Evolutionary conservation across 140 eudicot genomes (phyloP).

Genomic region (Ambrosia hybrid): DNA sequence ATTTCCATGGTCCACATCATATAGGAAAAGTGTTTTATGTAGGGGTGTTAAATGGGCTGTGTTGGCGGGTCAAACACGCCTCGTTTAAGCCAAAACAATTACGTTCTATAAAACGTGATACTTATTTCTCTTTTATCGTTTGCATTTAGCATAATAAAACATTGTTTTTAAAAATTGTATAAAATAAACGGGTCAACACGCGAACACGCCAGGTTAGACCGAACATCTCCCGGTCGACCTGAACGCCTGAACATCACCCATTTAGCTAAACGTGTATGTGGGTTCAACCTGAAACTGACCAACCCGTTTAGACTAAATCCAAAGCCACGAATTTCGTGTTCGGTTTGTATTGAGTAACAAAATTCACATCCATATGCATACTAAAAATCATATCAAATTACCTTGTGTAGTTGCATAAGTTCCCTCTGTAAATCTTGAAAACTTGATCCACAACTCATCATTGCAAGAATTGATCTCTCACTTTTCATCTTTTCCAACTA

Average conservation of each 20-base stretch:
- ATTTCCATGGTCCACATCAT: background rate
- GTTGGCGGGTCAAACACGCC: background rate
- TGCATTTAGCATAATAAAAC: background rate
- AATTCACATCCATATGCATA: background rate
- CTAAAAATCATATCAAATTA: slow-evolving; percentile 20
- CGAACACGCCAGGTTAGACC: no score
- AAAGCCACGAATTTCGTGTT: background rate
- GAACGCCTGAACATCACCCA: background rate
- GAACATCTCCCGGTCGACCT: no score
- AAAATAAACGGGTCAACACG: background rate
- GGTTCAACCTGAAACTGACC: background rate
- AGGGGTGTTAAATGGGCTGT: background rate
- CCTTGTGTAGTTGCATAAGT: slow-evolving; percentile 67
- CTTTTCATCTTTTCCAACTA: slow-evolving; percentile 78
- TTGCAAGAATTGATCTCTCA: slow-evolving; percentile 43
- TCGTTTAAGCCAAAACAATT: background rate
- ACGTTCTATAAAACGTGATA: background rate
- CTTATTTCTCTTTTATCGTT: background rate
- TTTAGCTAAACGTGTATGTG: background rate
- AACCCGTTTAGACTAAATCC: background rate
- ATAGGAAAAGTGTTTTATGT: no score
- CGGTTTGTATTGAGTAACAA: background rate
- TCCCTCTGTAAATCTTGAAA: slow-evolving; percentile 54
- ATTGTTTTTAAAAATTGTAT: no score
- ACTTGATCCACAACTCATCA: slow-evolving; percentile 40